Percentiles rank a stretch among this genome's conserved stretches.
Evolutionary conservation across 73 alveolate species (phyloP).

Genomic region (Diophrys sp.): DNA sequence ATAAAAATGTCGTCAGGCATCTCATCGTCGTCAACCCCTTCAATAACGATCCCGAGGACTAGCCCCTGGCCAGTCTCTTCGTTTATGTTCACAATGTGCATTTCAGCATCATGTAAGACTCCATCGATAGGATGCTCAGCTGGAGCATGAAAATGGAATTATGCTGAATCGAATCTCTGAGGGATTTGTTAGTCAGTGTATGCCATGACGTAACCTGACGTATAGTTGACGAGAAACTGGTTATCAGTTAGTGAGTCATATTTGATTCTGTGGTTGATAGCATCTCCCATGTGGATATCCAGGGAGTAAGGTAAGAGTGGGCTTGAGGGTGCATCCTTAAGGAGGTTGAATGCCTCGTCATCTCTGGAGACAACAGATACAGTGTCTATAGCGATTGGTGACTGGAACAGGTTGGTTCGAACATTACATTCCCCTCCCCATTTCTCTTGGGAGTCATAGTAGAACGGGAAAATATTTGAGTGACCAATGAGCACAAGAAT

Average conservation of each 20-base stretch:
- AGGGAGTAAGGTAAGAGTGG: background rate
- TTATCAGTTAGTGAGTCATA: background rate
- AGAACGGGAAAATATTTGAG: background rate
- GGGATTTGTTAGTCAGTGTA: background rate
- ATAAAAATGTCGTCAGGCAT: background rate
- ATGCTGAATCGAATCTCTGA: background rate
- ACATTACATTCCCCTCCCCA: background rate
- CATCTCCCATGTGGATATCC: background rate
- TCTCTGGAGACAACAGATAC: background rate
- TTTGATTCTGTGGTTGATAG: background rate
- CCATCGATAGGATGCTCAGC: slow-evolving; percentile 13
- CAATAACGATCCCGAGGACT: background rate
- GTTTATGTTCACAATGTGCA: background rate
- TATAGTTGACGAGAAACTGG: background rate
- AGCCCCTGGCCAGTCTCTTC: background rate
- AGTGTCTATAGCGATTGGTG: background rate
- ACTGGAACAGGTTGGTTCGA: background rate
- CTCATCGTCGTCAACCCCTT: background rate
- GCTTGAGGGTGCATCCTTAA: background rate
- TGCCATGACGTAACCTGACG: background rate
- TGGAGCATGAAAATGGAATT: slow-evolving; percentile 7
- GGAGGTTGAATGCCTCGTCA: background rate
- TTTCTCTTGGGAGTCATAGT: background rate
- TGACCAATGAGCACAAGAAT: no score
- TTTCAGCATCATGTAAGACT: slow-evolving; percentile 5